phyloP scores from a whole-genome alignment of 148 eudicot species.

The Rhododendron williamsianum region DNA sequence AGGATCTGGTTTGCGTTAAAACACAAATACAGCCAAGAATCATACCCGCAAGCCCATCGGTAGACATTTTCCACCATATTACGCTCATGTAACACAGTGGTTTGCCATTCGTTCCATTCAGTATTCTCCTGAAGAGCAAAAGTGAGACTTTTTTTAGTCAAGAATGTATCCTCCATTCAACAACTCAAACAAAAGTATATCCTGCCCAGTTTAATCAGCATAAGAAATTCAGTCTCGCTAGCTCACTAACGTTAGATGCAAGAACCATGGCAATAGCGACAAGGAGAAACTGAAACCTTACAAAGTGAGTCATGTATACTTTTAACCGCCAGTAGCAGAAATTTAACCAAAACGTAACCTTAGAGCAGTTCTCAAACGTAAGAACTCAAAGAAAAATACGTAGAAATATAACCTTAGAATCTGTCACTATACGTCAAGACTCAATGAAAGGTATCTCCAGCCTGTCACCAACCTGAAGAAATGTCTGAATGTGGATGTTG shows the following conservation, averaged over 20 bases:
- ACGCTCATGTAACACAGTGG: constrained; percentile 67
- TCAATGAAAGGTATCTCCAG: background rate
- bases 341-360: background rate
- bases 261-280: background rate
- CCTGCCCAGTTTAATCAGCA: background rate
- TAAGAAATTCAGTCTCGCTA: background rate
- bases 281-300: background rate
- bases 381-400: background rate
- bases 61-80: constrained; percentile 72
- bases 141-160: constrained; percentile 6
- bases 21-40: constrained; percentile 1
- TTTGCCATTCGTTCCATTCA: constrained; percentile 80
- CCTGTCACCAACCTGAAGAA: constrained; percentile 57
- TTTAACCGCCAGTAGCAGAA: background rate
- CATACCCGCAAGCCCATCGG: constrained; percentile 96
- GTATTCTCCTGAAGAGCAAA: constrained; percentile 45
- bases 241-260: background rate
- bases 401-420: constrained; percentile 1
- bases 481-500: constrained; percentile 49
- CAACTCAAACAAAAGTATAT: background rate
- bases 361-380: constrained; percentile 1
- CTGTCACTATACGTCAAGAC: background rate
- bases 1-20: background rate
- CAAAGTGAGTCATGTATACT: background rate
- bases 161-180: constrained; percentile 7